Evolutionary conservation across 2,329 filamentous ascomycete species (phyloP).

Genomic region (Xylariaceae sp.): DNA sequence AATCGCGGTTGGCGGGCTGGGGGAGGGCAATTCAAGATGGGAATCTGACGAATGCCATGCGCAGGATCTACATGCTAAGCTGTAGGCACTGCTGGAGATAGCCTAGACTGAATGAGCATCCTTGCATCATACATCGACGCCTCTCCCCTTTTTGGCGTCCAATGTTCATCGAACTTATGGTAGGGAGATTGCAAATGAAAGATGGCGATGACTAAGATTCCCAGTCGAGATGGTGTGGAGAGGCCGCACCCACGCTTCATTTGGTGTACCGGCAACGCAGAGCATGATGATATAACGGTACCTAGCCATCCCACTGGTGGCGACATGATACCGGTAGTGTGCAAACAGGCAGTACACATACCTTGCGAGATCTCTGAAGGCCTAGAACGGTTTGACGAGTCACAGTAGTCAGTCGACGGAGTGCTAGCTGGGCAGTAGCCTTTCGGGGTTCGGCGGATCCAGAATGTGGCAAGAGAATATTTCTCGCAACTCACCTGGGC

Average conservation of each 20-base stretch:
- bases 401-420: constrained; percentile 20
- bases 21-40: constrained; percentile 23
- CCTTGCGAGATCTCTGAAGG: constrained; percentile 34
- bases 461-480: neutral
- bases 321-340: neutral
- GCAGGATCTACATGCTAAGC: neutral
- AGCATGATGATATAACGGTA: neutral
- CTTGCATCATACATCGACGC: neutral
- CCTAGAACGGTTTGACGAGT: constrained; percentile 27
- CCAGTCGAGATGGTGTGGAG: neutral
- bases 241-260: too few species aligned
- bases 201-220: neutral
- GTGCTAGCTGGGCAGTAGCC: neutral
- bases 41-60: constrained; percentile 26
- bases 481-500: constrained; percentile 25
- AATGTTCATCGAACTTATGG: constrained; percentile 12
- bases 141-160: neutral
- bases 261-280: neutral
- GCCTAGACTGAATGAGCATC: constrained; percentile 13
- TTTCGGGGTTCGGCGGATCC: neutral
- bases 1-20: constrained; percentile 21
- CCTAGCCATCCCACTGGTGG: neutral
- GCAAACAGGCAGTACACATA: constrained; percentile 20
- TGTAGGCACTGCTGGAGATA: neutral
- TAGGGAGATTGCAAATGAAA: constrained; percentile 6